Evolutionary conservation across 495 filamentous ascomycete species (phyloP), one percentile per base, ranked within the genome.

Genomic region (Terfezia claveryi): DNA sequence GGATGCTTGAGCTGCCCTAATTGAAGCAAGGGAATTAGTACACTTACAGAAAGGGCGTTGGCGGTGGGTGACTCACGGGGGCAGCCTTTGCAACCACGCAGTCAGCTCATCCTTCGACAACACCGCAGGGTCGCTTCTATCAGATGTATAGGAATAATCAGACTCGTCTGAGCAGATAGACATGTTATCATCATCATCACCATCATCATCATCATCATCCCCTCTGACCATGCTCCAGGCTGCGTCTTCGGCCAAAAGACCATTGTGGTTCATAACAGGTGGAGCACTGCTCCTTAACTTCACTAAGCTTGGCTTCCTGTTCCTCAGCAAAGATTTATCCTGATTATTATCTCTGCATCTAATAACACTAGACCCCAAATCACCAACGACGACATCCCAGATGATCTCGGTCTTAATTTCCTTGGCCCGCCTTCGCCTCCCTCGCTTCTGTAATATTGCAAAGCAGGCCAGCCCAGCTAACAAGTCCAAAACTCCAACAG

Each of bases 361-460:
- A 20, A 46, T 20, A 20, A 46, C 17, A 46, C 41, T 46, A 46
- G 41, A 46, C 3, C 41, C 41, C 6, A 6, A 12, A 27, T 80
- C 74, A 57, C 81, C 75, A 36, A 87, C 77, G 49, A 87, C 79
- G n/a, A 85, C 78, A 69, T 88, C 83, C 83, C 83, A 88, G 10
- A 87, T 71, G 27, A 76, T 67, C 60, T 85, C 82, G 51, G 53
- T 81, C 74, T 11, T 72, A 72, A 49, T 70, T 67, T 80, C 72
- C 51, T 74, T 69, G 54, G 81, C 75, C 17, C 78, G 76, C 53
- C 74, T 72, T 38, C 71, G 76, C 55, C 71, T 74, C 37, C 81
- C 81, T 72, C 78, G 78, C 36, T 76, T 73, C 59, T 87, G 83
- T 49, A 88, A 64, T 53, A 85, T 74, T 2, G 80, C 83, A 56